Percentiles rank a stretch among this genome's conserved stretches.
Conservation (phyloP, 2,329 filamentous ascomycete genomes). For the Hymenoscyphus fructigenus region DNA sequence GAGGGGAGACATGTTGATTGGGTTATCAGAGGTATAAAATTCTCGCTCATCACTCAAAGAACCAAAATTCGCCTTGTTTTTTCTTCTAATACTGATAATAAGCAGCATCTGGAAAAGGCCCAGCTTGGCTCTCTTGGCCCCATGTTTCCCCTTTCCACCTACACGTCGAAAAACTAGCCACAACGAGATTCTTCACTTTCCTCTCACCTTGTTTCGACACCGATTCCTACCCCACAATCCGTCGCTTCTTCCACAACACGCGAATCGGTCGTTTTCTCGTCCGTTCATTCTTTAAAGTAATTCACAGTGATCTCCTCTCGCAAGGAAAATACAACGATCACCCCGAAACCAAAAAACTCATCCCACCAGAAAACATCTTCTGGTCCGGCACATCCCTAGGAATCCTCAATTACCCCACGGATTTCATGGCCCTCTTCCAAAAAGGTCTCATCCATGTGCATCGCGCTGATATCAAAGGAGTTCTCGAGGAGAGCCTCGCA, state of each 20-base stretch:
- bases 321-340: slow-evolving; percentile 53
- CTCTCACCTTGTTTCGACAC: slow-evolving; percentile 53
- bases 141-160: slow-evolving; percentile 58
- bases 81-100: not conserved
- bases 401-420: slow-evolving; percentile 58
- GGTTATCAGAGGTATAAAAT: slow-evolving; percentile 57
- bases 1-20: slow-evolving; percentile 54
- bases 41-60: no score
- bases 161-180: slow-evolving; percentile 65
- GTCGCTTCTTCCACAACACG: slow-evolving; percentile 43
- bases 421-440: slow-evolving; percentile 55
- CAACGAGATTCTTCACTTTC: slow-evolving; percentile 67
- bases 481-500: slow-evolving; percentile 47
- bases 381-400: slow-evolving; percentile 55
- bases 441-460: slow-evolving; percentile 51
- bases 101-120: slow-evolving; percentile 16
- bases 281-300: slow-evolving; percentile 54
- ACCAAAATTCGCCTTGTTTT: no score
- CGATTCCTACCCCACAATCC: slow-evolving; percentile 54
- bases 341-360: slow-evolving; percentile 51
- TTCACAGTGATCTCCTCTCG: slow-evolving; percentile 53
- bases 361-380: slow-evolving; percentile 49
- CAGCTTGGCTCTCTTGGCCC: slow-evolving; percentile 18
- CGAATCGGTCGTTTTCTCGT: slow-evolving; percentile 54
- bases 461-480: slow-evolving; percentile 48